Evolutionary conservation across 306 rosid species (phyloP).

Genomic region (Chamaecrista fasciculata): DNA sequence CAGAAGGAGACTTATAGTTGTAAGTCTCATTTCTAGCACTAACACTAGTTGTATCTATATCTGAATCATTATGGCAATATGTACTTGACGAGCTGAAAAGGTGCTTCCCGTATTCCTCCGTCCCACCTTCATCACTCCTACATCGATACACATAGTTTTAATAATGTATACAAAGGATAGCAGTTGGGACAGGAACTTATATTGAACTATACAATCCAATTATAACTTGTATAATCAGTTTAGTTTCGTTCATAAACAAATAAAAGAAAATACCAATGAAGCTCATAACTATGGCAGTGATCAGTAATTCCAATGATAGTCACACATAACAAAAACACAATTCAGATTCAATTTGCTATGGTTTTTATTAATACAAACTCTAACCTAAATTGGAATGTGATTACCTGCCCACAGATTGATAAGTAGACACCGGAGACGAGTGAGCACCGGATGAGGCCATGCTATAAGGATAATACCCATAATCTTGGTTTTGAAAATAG

Average conservation of each 20-base stretch:
- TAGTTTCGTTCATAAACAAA: conserved; percentile 1
- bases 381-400: neutral
- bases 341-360: neutral
- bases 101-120: conserved; percentile 69
- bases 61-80: conserved; percentile 67
- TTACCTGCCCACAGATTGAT: conserved; percentile 63
- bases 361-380: neutral
- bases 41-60: conserved; percentile 81
- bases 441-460: conserved; percentile 49
- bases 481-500: conserved; percentile 47
- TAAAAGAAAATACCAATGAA: conserved; percentile 6
- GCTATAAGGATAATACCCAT: conserved; percentile 49
- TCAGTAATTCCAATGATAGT: conserved; percentile 1
- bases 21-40: conserved; percentile 72
- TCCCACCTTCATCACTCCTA: conserved; percentile 81
- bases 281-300: conserved; percentile 4
- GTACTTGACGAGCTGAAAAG: conserved; percentile 68
- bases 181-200: neutral
- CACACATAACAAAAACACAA: neutral
- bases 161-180: neutral
- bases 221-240: neutral
- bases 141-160: conserved; percentile 31
- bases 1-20: conserved; percentile 58
- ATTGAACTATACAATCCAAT: conserved; percentile 23
- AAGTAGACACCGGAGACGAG: conserved; percentile 53